Evolutionary conservation across 2,329 filamentous ascomycete genomes (phyloP), one percentile per base, ranked within the genome.

Genomic region (Rugonectria rugulosa): DNA sequence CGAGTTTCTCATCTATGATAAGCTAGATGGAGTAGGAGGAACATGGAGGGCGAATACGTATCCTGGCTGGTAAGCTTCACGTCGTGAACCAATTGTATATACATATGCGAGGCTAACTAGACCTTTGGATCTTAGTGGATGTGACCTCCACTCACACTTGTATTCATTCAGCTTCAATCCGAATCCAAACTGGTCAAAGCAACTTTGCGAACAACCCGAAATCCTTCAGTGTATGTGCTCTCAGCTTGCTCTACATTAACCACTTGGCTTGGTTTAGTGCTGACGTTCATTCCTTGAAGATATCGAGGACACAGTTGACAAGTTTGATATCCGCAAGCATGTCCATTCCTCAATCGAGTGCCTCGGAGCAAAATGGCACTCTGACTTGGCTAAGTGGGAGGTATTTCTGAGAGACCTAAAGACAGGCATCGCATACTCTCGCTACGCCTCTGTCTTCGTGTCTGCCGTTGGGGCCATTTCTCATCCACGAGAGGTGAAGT

Each of bases 391-490:
- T 14, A 45, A 52, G 19, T 68, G 66, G 65, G 36, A 62, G 14
- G 64, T 67, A 8, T 37, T 46, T 14, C 43, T 68, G 9, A 53
- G 50, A 21, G 59, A 68, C 36, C 36, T 56, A 6, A 45, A 48
- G 31, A 63, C 60, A 0, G 57, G 57, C 21, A 29, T 59, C 26
- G 27, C 52, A 19, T 69, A 64, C 42, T 51, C 58, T 5, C 46
- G 62, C 4, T 45, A 50, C 9, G 57, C 56, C 9, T 40, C 56
- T 3, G 42, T 70, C 17, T 52, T 71, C 31, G 53, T 71, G n/a
- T 69, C 67, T 3, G 68, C 66, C 2, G 68, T 71, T 2, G 68
- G 70, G 12, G 67, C 55, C 27, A 61, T 70, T 45, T 63, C 65
- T 6, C 56, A 54, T 15, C 69, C 70, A 7, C 56, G 62, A 8